These are phyloP conservation scores for Plantago elongata DNA, from an alignment of 257 asterid species.

Conservation along the genomic window DNA sequence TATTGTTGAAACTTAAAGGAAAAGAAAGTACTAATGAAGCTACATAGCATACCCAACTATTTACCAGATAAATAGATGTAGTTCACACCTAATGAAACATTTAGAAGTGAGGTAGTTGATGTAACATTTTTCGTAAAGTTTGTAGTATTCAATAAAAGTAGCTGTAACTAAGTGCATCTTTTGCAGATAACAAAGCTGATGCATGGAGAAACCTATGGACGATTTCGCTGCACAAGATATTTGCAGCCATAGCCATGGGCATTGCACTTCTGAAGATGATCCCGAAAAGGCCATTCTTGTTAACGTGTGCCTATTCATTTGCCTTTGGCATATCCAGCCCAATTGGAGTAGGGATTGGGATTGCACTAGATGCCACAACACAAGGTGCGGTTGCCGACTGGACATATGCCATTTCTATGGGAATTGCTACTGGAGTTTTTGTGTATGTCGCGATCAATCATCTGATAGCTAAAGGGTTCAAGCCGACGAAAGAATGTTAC, in stretches of 20 bases:
- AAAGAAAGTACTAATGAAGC: too few species aligned
- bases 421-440: slow-evolving; percentile 75
- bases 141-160: too few species aligned
- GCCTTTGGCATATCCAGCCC: slow-evolving; percentile 86
- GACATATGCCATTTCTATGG: slow-evolving; percentile 85
- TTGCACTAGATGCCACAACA: slow-evolving; percentile 75
- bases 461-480: slow-evolving; percentile 66
- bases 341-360: slow-evolving; percentile 78
- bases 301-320: slow-evolving; percentile 61
- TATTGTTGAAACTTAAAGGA: too few species aligned
- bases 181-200: slow-evolving; percentile 52
- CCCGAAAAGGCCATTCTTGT: slow-evolving; percentile 73
- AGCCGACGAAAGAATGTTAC: slow-evolving; percentile 34
- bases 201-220: slow-evolving; percentile 92
- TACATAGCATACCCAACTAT: too few species aligned
- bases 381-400: slow-evolving; percentile 64
- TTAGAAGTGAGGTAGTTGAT: too few species aligned
- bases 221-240: slow-evolving; percentile 76
- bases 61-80: too few species aligned
- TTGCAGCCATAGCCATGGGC: slow-evolving; percentile 90
- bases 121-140: too few species aligned
- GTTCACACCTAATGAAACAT: too few species aligned
- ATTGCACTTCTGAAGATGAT: slow-evolving; percentile 80
- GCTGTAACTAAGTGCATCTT: neutral
- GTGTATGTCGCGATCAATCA: slow-evolving; percentile 79